These are phyloP conservation scores for Moringa oleifera DNA, from an alignment of 345 rosid species.

Conservation along the genomic window DNA sequence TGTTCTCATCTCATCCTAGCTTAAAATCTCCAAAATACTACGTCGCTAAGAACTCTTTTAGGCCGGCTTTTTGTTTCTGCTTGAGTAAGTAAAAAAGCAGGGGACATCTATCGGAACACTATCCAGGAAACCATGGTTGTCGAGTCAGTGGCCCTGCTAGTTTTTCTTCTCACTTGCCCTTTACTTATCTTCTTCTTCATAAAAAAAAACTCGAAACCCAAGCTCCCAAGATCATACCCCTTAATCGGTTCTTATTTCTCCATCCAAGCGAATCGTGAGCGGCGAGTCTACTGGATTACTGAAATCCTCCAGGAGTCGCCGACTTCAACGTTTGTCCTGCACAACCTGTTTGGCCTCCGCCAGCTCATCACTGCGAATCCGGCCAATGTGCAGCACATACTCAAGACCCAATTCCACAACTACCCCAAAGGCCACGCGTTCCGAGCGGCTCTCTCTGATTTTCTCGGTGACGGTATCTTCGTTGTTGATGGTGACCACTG, in stretches of 20 bases:
- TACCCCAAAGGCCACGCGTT: conserved; percentile 47
- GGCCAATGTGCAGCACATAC: conserved; percentile 49
- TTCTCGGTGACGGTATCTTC: conserved; percentile 74
- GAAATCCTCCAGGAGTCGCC: conserved; percentile 42
- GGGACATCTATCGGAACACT: too few relatives aligned
- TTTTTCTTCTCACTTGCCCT: background rate
- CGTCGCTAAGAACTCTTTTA: too few relatives aligned
- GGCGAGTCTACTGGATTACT: conserved; percentile 49
- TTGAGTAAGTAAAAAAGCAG: too few relatives aligned
- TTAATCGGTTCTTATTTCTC: conserved; percentile 44
- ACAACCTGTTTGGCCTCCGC: conserved; percentile 29
- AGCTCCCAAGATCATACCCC: conserved; percentile 44
- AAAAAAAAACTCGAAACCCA: conserved; percentile 1
- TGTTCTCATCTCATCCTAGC: too few relatives aligned
- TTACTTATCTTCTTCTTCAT: conserved; percentile 17
- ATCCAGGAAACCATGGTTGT: too few relatives aligned
- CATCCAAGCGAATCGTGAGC: conserved; percentile 28
- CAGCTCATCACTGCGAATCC: conserved; percentile 55
- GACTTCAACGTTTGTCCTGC: conserved; percentile 44
- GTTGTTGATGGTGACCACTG: conserved; percentile 56
- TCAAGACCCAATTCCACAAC: conserved; percentile 49
- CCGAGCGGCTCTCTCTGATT: conserved; percentile 31
- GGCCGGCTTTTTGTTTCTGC: too few relatives aligned
- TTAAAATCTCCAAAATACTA: too few relatives aligned
- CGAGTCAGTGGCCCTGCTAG: too few relatives aligned